A percentile compares a stretch with the other conserved stretches of the same genome.
Evolutionary conservation across 78 protist genomes (phyloP).

Genomic region (Andalucia godoyi): DNA sequence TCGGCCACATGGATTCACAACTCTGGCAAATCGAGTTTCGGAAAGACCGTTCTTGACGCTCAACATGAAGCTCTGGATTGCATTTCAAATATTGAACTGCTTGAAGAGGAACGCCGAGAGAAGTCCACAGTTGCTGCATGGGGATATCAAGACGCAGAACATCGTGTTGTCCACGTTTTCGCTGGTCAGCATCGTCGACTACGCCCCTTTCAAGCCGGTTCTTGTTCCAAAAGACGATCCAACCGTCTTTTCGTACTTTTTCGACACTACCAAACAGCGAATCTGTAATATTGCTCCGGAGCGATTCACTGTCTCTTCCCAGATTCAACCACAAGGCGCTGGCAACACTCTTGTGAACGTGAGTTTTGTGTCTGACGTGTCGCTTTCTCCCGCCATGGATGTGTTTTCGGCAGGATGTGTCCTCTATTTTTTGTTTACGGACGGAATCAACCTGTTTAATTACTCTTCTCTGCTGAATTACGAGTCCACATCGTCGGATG

Average conservation of each 20-base stretch:
- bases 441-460: slow-evolving; percentile 48
- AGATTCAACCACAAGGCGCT: neutral
- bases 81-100: no score
- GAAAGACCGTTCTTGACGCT: no score
- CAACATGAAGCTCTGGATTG: no score
- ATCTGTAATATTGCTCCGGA: slow-evolving; percentile 85
- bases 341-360: neutral
- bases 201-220: slow-evolving; percentile 9
- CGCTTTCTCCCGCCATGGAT: slow-evolving; percentile 51
- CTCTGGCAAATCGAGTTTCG: no score
- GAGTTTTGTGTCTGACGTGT: neutral
- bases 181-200: slow-evolving; percentile 62
- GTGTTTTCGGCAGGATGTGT: slow-evolving; percentile 57
- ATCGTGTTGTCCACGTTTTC: slow-evolving; percentile 57
- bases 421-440: slow-evolving; percentile 28
- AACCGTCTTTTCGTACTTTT: slow-evolving; percentile 72
- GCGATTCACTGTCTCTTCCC: slow-evolving; percentile 21
- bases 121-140: no score
- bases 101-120: no score
- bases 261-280: slow-evolving; percentile 64
- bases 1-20: no score
- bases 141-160: slow-evolving; percentile 63
- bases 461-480: slow-evolving; percentile 36
- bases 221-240: slow-evolving; percentile 55
- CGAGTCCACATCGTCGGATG: slow-evolving; percentile 6